A percentile compares a stretch with the other conserved stretches of the same genome.
Conservation (phyloP, 2,329 filamentous ascomycete species). For the Gaeumannomyces sp. region DNA sequence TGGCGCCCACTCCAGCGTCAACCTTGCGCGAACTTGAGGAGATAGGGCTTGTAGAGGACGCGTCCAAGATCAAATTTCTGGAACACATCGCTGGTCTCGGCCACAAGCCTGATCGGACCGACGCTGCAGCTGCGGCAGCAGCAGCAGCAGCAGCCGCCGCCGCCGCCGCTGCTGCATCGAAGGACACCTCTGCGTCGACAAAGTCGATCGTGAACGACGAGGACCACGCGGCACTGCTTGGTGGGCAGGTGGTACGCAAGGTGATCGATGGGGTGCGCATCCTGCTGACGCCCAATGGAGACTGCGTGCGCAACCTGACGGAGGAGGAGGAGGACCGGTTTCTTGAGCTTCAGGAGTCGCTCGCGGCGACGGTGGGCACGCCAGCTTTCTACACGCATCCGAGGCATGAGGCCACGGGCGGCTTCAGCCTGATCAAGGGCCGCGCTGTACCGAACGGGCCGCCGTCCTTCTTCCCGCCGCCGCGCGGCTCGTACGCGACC, state of each 20-base stretch:
- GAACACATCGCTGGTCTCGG: background rate
- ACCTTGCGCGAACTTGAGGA: constrained; percentile 15
- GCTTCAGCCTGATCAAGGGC: constrained; percentile 58
- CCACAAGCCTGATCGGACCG: constrained; percentile 7
- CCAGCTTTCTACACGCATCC: constrained; percentile 51
- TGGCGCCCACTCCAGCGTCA: constrained; percentile 12
- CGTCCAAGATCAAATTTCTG: constrained; percentile 7
- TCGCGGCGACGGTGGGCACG: constrained; percentile 43
- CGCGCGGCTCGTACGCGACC: constrained; percentile 38
- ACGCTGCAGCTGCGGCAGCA: constrained; percentile 1
- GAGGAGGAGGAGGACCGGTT: constrained; percentile 65
- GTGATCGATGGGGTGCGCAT: constrained; percentile 59
- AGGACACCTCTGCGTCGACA: constrained; percentile 23
- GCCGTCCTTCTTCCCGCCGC: constrained; percentile 54
- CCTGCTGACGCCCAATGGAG: constrained; percentile 69
- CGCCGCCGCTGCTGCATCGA: constrained; percentile 10
- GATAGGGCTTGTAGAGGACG: constrained; percentile 12
- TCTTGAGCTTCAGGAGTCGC: constrained; percentile 57
- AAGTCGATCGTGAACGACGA: constrained; percentile 46
- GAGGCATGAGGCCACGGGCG: constrained; percentile 48
- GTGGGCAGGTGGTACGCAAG: constrained; percentile 54
- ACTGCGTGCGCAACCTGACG: constrained; percentile 67
- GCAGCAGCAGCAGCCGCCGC: constrained; percentile 10
- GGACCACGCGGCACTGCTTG: constrained; percentile 49
- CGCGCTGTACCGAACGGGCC: constrained; percentile 59